Base-by-base conservation (phyloP, 495 filamentous ascomycete genomes). In the Hypomontagnella submonticulosa region DNA sequence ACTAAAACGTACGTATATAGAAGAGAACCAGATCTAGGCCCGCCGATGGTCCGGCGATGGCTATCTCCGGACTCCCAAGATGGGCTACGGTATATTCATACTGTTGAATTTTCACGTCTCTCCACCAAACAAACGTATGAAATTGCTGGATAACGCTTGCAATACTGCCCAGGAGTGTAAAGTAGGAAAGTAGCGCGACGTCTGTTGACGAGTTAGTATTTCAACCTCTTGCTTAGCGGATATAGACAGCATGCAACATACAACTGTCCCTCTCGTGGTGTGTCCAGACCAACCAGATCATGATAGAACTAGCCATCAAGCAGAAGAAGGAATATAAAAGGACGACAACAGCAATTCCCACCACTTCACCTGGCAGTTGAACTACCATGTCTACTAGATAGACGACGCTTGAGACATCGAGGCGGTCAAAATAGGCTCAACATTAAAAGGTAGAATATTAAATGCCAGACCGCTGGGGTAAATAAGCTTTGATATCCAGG, bases 251-350 rank as follows among this genome's bases (percentile, higher is more conserved):
- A 3, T 10, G 12, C 4, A 49, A 75, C 78, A 60, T 74, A 83
- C 81, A 83, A 43, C 80, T 82, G 50, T 68, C 73, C 54, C 74
- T 77, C 61, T 82, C 80, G 30, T 79, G 75, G 57, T 79, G 80
- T 18, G 60, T 74, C 70, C 75, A 79, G 0, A 79, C 75, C 8
- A 83, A 64, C 67, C 73, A 75, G 2, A 80, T 54, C 46, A 83
- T 61, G 20, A 83, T 58, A 18, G 55, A 40, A 47, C 75, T 75
- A 40, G 69, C 56, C 3, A 37, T 53, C n/a, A 81, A 55, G 43
- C 77, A 82, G 8, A 81, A 7, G 13, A 76, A 63, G 23, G 80
- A 82, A 61, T 77, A 83, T 4, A 76, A 4, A 20, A 82, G 71
- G 23, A 83, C 73, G 12, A 46, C 71, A 57, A 69, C 70, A 58